Conservation (phyloP, 306 rosid genomes). For the Lablab purpureus region DNA sequence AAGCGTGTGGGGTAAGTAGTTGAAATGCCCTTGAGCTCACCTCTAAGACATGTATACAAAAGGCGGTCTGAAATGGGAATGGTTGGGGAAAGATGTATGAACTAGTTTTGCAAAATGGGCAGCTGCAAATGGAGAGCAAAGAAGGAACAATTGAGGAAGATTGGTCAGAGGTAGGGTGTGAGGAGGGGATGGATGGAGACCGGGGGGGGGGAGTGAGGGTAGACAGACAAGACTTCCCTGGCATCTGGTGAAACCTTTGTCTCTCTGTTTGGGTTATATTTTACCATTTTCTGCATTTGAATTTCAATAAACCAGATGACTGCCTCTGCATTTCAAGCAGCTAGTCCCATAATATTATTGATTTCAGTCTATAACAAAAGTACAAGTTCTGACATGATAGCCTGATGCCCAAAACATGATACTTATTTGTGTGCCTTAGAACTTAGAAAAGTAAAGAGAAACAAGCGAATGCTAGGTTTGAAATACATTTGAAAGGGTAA, state of each 20-base stretch:
- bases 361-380: not conserved
- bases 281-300: not conserved
- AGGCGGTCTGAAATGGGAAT: not conserved
- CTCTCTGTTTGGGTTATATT: not conserved
- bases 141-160: not conserved
- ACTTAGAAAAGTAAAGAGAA: conserved; percentile 2
- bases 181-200: no score
- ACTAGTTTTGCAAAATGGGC: not conserved
- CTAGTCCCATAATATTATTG: not conserved
- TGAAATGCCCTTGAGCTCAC: not conserved
- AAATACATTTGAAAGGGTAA: conserved; percentile 15
- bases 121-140: not conserved
- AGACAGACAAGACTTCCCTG: not conserved
- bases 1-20: conserved; percentile 3
- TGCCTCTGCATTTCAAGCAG: not conserved
- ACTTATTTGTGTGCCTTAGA: not conserved
- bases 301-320: not conserved
- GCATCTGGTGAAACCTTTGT: not conserved
- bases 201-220: no score
- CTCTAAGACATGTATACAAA: not conserved
- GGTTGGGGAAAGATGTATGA: conserved; percentile 10
- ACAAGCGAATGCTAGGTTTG: not conserved
- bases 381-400: conserved; percentile 14
- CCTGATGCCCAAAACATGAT: not conserved
- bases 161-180: not conserved